Percentiles rank a stretch among this genome's conserved stretches.
These are phyloP conservation scores for Rhypophila decipiens DNA, from an alignment of 495 filamentous ascomycete species.

Conservation along the genomic window DNA sequence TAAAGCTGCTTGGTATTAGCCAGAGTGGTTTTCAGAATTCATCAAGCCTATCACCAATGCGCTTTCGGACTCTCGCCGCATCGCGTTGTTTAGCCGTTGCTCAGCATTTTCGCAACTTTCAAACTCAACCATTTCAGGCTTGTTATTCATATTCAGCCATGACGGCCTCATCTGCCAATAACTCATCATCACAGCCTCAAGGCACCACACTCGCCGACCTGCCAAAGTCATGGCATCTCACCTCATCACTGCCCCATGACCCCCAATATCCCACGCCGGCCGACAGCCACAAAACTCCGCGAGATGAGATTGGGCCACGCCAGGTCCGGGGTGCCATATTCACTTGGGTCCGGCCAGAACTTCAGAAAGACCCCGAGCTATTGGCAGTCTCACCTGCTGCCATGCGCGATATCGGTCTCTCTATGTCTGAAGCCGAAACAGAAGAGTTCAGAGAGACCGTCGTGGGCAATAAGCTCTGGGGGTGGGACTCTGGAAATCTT, in stretches of 20 bases:
- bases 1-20: too few relatives aligned
- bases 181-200: slow-evolving; percentile 5
- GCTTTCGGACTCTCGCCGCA: slow-evolving; percentile 14
- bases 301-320: slow-evolving; percentile 69
- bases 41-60: too few relatives aligned
- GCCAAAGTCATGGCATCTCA: slow-evolving; percentile 83
- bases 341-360: slow-evolving; percentile 82
- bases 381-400: slow-evolving; percentile 71
- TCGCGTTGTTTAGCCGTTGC: slow-evolving; percentile 24
- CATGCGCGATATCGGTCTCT: slow-evolving; percentile 71
- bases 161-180: slow-evolving; percentile 15
- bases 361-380: slow-evolving; percentile 62
- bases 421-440: slow-evolving; percentile 56
- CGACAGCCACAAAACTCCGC: slow-evolving; percentile 69
- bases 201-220: slow-evolving; percentile 56
- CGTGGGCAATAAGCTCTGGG: slow-evolving; percentile 70
- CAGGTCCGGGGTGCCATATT: slow-evolving; percentile 81
- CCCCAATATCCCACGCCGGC: slow-evolving; percentile 72
- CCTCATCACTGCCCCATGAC: slow-evolving; percentile 70
- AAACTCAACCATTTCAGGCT: slow-evolving; percentile 9
- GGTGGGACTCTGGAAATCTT: slow-evolving; percentile 52
- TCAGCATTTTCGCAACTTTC: slow-evolving; percentile 16
- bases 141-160: slow-evolving; percentile 19
- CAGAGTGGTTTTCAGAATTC: too few relatives aligned
- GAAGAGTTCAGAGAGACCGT: slow-evolving; percentile 72